Evolutionary conservation across 345 rosid genomes (phyloP).

Genomic region (Zanthoxylum bungeanum): DNA sequence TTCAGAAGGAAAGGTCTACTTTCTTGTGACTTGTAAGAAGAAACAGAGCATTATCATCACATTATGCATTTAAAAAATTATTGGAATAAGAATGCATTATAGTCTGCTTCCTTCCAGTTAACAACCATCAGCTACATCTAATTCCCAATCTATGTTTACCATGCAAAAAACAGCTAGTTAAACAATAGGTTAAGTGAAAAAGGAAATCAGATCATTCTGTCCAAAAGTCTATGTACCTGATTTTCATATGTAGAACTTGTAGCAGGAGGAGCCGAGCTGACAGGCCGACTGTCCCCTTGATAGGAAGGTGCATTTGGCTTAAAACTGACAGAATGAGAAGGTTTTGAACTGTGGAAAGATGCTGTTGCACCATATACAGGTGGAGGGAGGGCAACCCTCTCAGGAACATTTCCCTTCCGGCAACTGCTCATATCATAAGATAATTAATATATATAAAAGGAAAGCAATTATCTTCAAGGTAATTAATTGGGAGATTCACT

Average conservation of each 20-base stretch:
- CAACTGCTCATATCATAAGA: conserved; percentile 36
- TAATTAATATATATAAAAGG: too few relatives aligned
- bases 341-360: conserved; percentile 31
- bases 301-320: conserved; percentile 59
- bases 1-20: not conserved
- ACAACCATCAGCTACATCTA: not conserved
- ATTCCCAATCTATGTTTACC: not conserved
- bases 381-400: conserved; percentile 76
- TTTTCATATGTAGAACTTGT: conserved; percentile 49
- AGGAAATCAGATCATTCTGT: not conserved
- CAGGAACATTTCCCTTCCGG: conserved; percentile 43
- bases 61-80: not conserved
- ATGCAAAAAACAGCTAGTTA: not conserved
- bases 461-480: not conserved
- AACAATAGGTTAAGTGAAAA: not conserved
- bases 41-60: not conserved
- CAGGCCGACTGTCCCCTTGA: conserved; percentile 31
- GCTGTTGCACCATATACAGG: conserved; percentile 50
- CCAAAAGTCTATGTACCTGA: conserved; percentile 41
- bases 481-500: not conserved
- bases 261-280: conserved; percentile 47
- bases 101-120: not conserved
- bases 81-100: not conserved
- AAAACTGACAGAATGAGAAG: conserved; percentile 39
- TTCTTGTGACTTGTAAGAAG: not conserved